Base-by-base conservation (phyloP, 257 asterid genomes). In the Agastache rugosa region DNA sequence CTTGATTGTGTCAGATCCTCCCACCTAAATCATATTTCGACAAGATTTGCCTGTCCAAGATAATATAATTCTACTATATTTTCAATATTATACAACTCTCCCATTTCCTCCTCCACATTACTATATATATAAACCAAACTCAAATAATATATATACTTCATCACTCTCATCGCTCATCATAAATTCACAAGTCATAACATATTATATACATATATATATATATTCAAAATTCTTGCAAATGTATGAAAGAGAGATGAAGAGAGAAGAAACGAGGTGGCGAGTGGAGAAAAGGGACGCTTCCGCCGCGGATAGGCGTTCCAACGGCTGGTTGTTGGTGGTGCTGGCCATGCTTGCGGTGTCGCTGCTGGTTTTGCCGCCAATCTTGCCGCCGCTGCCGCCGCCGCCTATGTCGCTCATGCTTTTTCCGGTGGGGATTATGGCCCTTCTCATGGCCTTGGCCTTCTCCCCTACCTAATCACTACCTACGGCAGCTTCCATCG, bases 391-490 rank as follows among this genome's bases (percentile, higher is more conserved):
- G 1, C 39, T 86, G 58, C 83, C 83, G 58, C 91, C 91, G 11
- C 91, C 88, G 6, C 88, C 91, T 6, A 80, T 84, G 86, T 16
- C 78, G 81, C 34, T 83, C 23, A 77, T 86, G 91, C 74, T 86
- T 16, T 86, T 86, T 70, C 91, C 91, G 64, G 83, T 86, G 62
- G 85, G 88, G 60, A 84, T 86, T 15, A 73, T 86, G 88, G 91
- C 84, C 15, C 73, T 86, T 42, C 88, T 86, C 62, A 71, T 86
- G 81, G 84, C 81, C 20, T 51, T 86, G 74, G 88, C 91, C 45
- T 59, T 86, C 62, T 79, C 82, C n/a, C 88, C 87, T 0, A 17
- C 75, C n/a, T 47, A 50, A n/a, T 6, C 56, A 7, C 59, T 53
- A 39, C 11, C 12, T 39, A 39, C 12, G 42, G 0, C 11, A 31